These are phyloP conservation scores for Closterium sp. DNA, from an alignment of 139 green algal genomes.

Conservation along the genomic window DNA sequence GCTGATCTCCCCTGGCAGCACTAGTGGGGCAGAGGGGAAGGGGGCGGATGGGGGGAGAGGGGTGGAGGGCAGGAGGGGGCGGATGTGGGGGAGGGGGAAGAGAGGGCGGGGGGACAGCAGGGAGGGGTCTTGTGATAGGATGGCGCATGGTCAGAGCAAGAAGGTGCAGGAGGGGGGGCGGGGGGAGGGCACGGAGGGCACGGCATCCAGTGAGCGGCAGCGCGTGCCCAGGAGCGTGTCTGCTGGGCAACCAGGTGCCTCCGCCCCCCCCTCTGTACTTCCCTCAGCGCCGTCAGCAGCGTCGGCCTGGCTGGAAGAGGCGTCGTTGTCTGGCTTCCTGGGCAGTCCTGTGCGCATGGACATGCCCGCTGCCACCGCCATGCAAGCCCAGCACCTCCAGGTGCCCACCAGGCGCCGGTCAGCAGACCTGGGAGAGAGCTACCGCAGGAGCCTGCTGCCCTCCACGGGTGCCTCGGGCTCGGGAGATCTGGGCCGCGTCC, in stretches of 20 bases:
- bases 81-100: background rate
- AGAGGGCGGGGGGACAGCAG: background rate
- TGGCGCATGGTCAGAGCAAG: background rate
- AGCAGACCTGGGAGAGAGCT: background rate
- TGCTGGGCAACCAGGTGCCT: background rate
- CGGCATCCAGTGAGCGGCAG: too few relatives aligned
- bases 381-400: too few relatives aligned
- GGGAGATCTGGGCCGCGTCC: background rate
- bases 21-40: background rate
- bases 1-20: background rate
- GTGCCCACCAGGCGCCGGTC: background rate
- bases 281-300: background rate
- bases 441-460: background rate
- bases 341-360: background rate
- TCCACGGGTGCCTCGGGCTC: background rate
- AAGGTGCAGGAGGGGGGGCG: background rate
- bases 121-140: background rate
- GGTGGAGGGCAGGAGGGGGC: background rate
- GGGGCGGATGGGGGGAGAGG: background rate
- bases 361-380: too few relatives aligned
- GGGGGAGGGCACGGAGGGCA: background rate
- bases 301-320: too few relatives aligned
- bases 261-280: too few relatives aligned
- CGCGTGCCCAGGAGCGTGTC: background rate
- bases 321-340: background rate